phyloP scores from a whole-genome alignment of 345 rosid genomes.

The Hibiscus mutabilis region DNA sequence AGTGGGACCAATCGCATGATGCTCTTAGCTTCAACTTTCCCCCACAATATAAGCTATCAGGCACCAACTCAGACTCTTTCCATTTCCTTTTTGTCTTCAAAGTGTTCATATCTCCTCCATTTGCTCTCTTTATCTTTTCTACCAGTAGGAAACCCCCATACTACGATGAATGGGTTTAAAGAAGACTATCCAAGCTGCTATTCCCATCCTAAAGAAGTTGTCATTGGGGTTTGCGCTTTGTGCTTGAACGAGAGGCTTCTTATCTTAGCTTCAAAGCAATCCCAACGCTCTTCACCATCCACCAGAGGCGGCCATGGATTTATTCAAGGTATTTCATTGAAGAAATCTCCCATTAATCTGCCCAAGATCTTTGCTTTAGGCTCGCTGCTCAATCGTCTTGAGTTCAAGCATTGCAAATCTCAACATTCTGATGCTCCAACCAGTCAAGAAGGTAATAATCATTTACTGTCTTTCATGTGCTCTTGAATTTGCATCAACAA shows the following conservation, averaged over 20 bases:
- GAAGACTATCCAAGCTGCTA: conserved; percentile 58
- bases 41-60: conserved; percentile 6
- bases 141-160: neutral
- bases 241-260: conserved; percentile 88
- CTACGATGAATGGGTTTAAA: conserved; percentile 48
- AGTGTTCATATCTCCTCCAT: conserved; percentile 4
- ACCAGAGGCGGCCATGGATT: conserved; percentile 6
- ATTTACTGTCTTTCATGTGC: neutral
- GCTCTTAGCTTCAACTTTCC: conserved; percentile 7
- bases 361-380: conserved; percentile 74
- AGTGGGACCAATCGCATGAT: conserved; percentile 10
- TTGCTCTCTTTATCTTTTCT: neutral
- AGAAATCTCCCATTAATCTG: conserved; percentile 37
- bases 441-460: conserved; percentile 69
- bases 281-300: conserved; percentile 28
- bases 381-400: conserved; percentile 71
- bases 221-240: conserved; percentile 70
- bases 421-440: conserved; percentile 33
- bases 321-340: conserved; percentile 11
- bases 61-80: neutral
- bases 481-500: neutral
- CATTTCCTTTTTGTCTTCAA: neutral
- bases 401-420: conserved; percentile 57
- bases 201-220: conserved; percentile 64
- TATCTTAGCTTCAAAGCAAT: conserved; percentile 63